Base-by-base conservation (phyloP, 2,329 filamentous ascomycete genomes). In the Trichoderma cornu-damae region DNA sequence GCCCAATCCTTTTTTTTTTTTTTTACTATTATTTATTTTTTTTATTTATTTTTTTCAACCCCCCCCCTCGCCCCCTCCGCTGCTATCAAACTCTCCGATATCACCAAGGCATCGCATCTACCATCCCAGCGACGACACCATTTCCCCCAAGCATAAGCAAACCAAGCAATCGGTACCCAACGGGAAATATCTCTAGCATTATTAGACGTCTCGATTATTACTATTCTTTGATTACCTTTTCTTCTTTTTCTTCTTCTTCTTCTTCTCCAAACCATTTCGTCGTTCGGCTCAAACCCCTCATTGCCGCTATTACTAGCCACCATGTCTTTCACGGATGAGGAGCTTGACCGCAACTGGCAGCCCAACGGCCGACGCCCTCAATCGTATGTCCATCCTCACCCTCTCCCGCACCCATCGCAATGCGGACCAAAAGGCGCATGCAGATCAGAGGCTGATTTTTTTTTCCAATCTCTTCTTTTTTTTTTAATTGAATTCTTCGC, bases 301-400 rank as follows among this genome's bases (percentile, higher is more conserved):
- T 35, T 30, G 12, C 49, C 12, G 16, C 40, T 24, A 52, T 53
- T 53, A n/a, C n/a, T n/a, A n/a, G 47, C 42, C 47, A 60, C 57
- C 52, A 66, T 65, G 64, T 70, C 66, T 61, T 67, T 73, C 66
- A 79, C 85, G 63, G 86, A 89, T 75, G 81, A 82, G 63, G 86
- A 89, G 69, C 81, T 88, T 68, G 84, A 90, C 69, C 82, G 82
- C 68, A 85, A 89, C 75, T 93, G 88, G 88, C 85, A 90, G 81
- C 87, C 89, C 65, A 92, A 78, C 69, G 83, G 81, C 69, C 81
- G 81, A 68, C 87, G 90, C 63, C 90, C 90, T 63, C 88, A 93
- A 77, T 94, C 90, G 89, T 94, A 79, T 72, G 89, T 84, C 58
- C 61, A 62, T 59, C 62, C 42, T 24, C 40, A n/a, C 18, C 18